Evolutionary conservation across 169 alveolate species (phyloP).

Genomic region (Cyclospora cayetanensis): DNA sequence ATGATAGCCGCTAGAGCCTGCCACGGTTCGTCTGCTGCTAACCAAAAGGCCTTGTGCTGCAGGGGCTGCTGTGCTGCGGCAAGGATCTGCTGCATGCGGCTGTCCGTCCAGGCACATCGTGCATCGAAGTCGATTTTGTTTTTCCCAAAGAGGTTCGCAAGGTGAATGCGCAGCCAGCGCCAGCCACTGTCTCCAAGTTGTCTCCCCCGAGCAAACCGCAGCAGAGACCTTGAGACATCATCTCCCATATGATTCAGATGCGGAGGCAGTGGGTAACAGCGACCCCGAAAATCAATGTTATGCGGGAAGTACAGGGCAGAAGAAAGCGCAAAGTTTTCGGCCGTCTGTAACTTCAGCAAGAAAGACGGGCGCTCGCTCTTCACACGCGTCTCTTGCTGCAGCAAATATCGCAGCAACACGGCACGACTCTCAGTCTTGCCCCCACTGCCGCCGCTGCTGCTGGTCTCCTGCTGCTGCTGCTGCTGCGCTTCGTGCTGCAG

Average conservation of each 20-base stretch:
- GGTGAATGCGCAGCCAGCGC: constrained; percentile 95
- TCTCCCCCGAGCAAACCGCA: constrained; percentile 90
- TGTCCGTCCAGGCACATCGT: constrained; percentile 71
- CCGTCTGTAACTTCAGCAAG: constrained; percentile 74
- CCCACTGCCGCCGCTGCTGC: not conserved
- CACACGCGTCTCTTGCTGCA: constrained; percentile 60
- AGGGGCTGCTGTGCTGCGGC: constrained; percentile 86
- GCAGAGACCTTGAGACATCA: constrained; percentile 94
- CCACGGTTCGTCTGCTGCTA: constrained; percentile 94
- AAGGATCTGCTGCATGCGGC: constrained; percentile 42
- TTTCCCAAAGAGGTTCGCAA: constrained; percentile 93
- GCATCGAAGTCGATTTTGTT: constrained; percentile 82
- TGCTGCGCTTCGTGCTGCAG: constrained; percentile 52
- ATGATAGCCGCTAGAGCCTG: constrained; percentile 91
- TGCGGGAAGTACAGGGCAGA: constrained; percentile 95
- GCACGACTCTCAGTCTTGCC: constrained; percentile 21
- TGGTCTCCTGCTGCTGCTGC: constrained; percentile 40
- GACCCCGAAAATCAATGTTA: constrained; percentile 97
- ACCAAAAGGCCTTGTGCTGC: constrained; percentile 85
- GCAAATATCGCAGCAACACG: constrained; percentile 39
- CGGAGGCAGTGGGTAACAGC: constrained; percentile 97
- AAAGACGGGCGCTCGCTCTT: constrained; percentile 75
- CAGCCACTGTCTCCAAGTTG: constrained; percentile 94
- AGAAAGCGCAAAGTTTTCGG: constrained; percentile 85
- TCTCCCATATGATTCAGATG: constrained; percentile 95